These are phyloP conservation scores for Aspergillus cejpii DNA, from an alignment of 2,329 filamentous ascomycete species.

Conservation along the genomic window DNA sequence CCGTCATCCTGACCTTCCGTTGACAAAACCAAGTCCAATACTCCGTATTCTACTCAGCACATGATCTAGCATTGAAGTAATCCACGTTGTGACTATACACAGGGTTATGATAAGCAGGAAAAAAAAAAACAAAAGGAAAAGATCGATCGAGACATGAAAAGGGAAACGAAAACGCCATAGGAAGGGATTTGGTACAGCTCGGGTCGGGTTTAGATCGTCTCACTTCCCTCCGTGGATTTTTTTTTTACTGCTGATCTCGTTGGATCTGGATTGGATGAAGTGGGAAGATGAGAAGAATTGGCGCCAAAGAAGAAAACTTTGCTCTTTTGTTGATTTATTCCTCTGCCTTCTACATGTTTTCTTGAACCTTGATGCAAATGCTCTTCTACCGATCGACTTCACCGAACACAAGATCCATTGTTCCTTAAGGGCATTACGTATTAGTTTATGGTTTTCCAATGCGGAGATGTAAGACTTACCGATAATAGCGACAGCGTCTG, in stretches of 20 bases:
- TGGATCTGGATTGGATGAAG: not conserved
- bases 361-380: conserved; percentile 2
- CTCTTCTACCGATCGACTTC: conserved; percentile 50
- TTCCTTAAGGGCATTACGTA: conserved; percentile 37
- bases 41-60: not conserved
- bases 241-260: conserved; percentile 8
- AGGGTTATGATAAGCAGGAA: conserved; percentile 10
- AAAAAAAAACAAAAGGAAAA: conserved; percentile 11
- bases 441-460: conserved; percentile 4
- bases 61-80: conserved; percentile 6
- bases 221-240: too few species aligned
- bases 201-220: conserved; percentile 8
- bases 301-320: not conserved
- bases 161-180: conserved; percentile 33
- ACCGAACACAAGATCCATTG: conserved; percentile 87
- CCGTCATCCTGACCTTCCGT: too few species aligned
- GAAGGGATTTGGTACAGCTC: conserved; percentile 18
- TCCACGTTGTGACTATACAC: conserved; percentile 29
- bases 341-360: not conserved
- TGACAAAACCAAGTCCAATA: not conserved
- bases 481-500: conserved; percentile 94
- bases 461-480: conserved; percentile 40
- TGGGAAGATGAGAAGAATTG: not conserved
- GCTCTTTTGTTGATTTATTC: not conserved
- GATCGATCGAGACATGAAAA: conserved; percentile 14